A percentile compares a stretch with the other conserved stretches of the same genome.
phyloP scores from a whole-genome alignment of 148 eudicot genomes.

The Amaranthus hypochondriacus region DNA sequence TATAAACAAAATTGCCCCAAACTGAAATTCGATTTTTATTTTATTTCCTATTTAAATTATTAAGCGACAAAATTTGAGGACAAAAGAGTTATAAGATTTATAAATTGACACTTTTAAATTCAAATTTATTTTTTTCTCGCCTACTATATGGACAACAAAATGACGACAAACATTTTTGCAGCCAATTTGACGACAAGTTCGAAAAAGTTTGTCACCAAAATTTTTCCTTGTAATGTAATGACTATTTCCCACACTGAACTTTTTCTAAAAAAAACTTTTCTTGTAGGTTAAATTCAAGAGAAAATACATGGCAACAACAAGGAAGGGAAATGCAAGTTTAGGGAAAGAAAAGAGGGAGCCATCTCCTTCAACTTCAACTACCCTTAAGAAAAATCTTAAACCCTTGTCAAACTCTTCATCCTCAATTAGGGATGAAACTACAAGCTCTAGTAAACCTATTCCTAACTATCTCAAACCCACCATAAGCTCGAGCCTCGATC shows the following conservation, averaged over 20 bases:
- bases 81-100: too few species aligned
- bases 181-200: too few species aligned
- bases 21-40: too few species aligned
- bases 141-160: too few species aligned
- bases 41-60: too few species aligned
- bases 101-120: too few species aligned
- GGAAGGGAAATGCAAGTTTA: slow-evolving; percentile 25
- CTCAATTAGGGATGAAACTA: slow-evolving; percentile 8
- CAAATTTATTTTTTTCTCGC: too few species aligned
- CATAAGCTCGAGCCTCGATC: slow-evolving; percentile 32
- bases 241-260: neutral
- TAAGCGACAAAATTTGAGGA: too few species aligned
- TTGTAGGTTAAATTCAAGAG: slow-evolving; percentile 12
- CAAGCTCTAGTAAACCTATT: slow-evolving; percentile 27
- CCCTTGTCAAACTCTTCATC: slow-evolving; percentile 11
- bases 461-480: slow-evolving; percentile 63
- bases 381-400: slow-evolving; percentile 18
- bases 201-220: too few species aligned
- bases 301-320: slow-evolving; percentile 44
- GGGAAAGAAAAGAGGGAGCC: slow-evolving; percentile 42
- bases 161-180: too few species aligned
- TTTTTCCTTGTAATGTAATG: too few species aligned
- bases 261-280: neutral
- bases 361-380: slow-evolving; percentile 33
- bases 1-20: too few species aligned